Evolutionary conservation across 768 basidiomycete genomes (phyloP).

Genomic region (Lactarius indigo): DNA sequence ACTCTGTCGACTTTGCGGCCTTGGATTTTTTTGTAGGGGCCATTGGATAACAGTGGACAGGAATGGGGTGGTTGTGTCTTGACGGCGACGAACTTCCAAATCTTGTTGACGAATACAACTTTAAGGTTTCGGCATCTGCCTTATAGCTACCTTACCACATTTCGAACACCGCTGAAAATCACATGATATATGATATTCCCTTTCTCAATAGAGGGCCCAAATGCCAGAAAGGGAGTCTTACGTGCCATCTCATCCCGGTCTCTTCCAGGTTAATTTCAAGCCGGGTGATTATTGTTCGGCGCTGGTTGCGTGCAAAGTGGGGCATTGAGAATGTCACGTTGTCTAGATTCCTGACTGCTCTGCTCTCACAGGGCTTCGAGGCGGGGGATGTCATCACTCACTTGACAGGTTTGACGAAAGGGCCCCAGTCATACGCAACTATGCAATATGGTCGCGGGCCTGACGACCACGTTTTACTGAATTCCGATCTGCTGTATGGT

Average conservation of each 20-base stretch:
- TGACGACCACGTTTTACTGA: conserved; percentile 51
- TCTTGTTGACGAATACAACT: neutral
- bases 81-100: neutral
- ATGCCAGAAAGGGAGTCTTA: conserved; percentile 25
- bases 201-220: neutral
- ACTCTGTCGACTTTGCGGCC: conserved; percentile 88
- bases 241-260: conserved; percentile 34
- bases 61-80: conserved; percentile 12
- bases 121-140: conserved; percentile 22
- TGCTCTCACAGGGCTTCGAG: conserved; percentile 33
- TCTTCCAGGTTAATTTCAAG: conserved; percentile 38
- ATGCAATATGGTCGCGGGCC: conserved; percentile 48
- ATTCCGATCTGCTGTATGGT: conserved; percentile 61
- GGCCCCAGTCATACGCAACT: conserved; percentile 45
- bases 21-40: conserved; percentile 96
- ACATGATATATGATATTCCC: neutral
- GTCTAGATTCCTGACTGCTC: neutral
- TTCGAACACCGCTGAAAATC: neutral
- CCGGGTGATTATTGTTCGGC: conserved; percentile 38
- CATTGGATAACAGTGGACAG: conserved; percentile 48
- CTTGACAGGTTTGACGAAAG: conserved; percentile 34
- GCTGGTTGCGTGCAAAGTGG: conserved; percentile 36
- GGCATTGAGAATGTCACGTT: neutral
- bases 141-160: neutral
- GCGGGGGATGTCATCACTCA: conserved; percentile 37